Evolutionary conservation across 2,329 filamentous ascomycete genomes (phyloP).

Genomic region (Orbilia javanica): DNA sequence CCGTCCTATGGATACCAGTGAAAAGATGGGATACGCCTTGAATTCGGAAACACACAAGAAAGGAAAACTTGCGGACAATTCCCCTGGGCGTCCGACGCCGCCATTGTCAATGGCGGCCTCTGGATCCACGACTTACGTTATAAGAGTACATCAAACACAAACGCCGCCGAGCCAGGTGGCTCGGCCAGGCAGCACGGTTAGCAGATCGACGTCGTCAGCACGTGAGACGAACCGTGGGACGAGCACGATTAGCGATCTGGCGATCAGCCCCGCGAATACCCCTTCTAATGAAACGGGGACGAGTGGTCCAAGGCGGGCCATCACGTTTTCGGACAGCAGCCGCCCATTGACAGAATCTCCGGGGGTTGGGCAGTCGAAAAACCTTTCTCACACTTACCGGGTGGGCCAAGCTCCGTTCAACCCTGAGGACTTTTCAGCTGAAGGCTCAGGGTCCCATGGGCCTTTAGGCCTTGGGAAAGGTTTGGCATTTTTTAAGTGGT

Average conservation of each 20-base stretch:
- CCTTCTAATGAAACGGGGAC: constrained; percentile 47
- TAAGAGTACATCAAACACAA: constrained; percentile 41
- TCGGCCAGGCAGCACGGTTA: constrained; percentile 44
- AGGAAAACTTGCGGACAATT: constrained; percentile 7
- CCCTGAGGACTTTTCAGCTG: constrained; percentile 43
- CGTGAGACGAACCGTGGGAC: constrained; percentile 48
- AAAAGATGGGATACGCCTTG: constrained; percentile 37
- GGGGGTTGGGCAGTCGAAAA: constrained; percentile 32
- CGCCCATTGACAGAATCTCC: constrained; percentile 18
- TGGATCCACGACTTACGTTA: constrained; percentile 53
- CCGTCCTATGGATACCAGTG: constrained; percentile 34
- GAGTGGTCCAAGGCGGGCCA: constrained; percentile 34
- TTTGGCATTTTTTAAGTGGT: constrained; percentile 36
- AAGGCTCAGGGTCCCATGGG: constrained; percentile 17
- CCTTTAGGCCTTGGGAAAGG: constrained; percentile 29
- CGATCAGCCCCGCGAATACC: constrained; percentile 53
- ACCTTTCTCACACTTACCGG: constrained; percentile 47
- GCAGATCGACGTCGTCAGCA: constrained; percentile 50
- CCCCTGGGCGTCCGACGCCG: constrained; percentile 35
- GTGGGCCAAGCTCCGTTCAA: constrained; percentile 49
- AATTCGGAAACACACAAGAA: constrained; percentile 32
- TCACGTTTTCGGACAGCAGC: constrained; percentile 33
- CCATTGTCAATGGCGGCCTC: constrained; percentile 45
- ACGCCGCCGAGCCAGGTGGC: constrained; percentile 42
- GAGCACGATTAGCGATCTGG: constrained; percentile 54